Percentiles rank a stretch among this genome's conserved stretches.
Evolutionary conservation across 768 basidiomycete genomes (phyloP).

Genomic region (Boletus subcaerulescens): DNA sequence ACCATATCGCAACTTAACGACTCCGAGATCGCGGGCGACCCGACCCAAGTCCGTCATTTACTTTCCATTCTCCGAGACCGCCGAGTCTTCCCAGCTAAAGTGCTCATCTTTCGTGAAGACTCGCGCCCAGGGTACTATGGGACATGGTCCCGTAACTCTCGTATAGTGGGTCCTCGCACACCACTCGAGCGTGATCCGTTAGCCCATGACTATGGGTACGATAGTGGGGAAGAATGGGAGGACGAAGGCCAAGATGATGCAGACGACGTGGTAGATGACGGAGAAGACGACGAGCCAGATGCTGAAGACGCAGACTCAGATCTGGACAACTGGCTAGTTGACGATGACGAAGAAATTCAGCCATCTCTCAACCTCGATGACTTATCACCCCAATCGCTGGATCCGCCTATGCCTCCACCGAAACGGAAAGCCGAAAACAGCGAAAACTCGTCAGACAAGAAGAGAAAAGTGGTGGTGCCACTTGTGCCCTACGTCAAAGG

Average conservation of each 20-base stretch:
- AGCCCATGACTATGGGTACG: constrained; percentile 84
- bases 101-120: constrained; percentile 81
- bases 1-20: constrained; percentile 66
- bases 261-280: constrained; percentile 65
- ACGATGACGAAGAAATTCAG: constrained; percentile 70
- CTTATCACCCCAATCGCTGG: constrained; percentile 30
- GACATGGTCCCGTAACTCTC: constrained; percentile 87
- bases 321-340: constrained; percentile 40
- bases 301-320: constrained; percentile 50
- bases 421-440: constrained; percentile 68
- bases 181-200: constrained; percentile 80
- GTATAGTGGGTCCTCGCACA: constrained; percentile 73
- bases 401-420: constrained; percentile 36
- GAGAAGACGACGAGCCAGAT: constrained; percentile 65
- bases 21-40: constrained; percentile 74
- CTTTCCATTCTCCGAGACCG: constrained; percentile 62
- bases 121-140: constrained; percentile 90
- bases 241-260: constrained; percentile 75
- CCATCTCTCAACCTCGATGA: constrained; percentile 42
- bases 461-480: constrained; percentile 72
- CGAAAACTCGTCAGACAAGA: constrained; percentile 53
- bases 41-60: constrained; percentile 61
- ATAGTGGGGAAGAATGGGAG: constrained; percentile 97
- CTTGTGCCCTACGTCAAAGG: constrained; percentile 81
- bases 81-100: constrained; percentile 66